Base-by-base conservation (phyloP, 139 green algal species). In the Chlamydomonas applanata region DNA sequence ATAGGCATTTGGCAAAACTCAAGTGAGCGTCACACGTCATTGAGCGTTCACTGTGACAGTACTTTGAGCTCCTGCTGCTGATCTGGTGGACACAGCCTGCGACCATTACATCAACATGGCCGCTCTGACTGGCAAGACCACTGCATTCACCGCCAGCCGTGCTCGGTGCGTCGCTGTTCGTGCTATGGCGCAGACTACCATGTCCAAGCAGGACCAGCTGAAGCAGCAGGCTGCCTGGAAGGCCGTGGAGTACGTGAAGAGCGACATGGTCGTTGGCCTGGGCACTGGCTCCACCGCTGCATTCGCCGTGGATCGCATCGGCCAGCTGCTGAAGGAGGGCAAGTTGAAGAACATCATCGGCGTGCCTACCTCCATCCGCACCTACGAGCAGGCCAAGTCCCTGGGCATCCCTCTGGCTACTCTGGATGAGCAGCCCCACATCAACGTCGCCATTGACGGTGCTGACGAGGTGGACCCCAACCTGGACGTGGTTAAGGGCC, bases 281-380 rank as follows among this genome's bases (percentile, higher is more conserved):
- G 96, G 96, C 69, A 99, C 96, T 9, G 96, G 96, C 70, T 98
- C 94, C 33, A 99, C 96, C 19, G 96, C 96, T n/a, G 94, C 95
- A 5, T 99, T 99, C 87, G 96, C 96, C 0, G 96, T 99, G 19
- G 96, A 97, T 74, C 85, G 93, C 22, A 96, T 99, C 36, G 96
- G 96, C 32, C 70, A 97, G 79, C 89, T 98, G 63, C 73, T 99
- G 61, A 92, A 91, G 77, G 72, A 87, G 27, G 95, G 96, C 40
- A 86, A 91, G 78, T 84, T 99, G 20, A 97, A 92, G 67, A 90
- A 99, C 88, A 98, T 99, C 69, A 79, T 99, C 25, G 93, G 85
- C 30, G 93, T 99, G 60, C 96, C 96, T 13, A 99, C 94, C 27
- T 97, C 91, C 20, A 90, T 97, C 64, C 74, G 88, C 46, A 99